Evolutionary conservation across 1,139 yeast genomes (phyloP).

Genomic region (Arxiozyma slooffiae): DNA sequence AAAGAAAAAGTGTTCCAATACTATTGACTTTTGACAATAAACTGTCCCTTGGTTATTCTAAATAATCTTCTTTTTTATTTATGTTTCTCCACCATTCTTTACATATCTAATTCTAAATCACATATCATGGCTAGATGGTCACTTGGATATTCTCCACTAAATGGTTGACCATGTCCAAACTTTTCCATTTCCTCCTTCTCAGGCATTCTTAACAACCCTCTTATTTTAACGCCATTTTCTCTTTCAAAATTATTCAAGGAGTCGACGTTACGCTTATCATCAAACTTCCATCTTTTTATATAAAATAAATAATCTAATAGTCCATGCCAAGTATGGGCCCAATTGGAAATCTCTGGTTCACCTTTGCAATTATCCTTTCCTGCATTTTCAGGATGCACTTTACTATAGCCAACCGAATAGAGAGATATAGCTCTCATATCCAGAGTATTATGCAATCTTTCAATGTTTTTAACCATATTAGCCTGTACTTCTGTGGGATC

Average conservation of each 20-base stretch:
- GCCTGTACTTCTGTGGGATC: conserved; percentile 42
- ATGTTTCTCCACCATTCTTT: not conserved
- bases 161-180: conserved; percentile 61
- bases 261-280: conserved; percentile 35
- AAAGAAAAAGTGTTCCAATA: not conserved
- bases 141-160: conserved; percentile 74
- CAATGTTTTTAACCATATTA: conserved; percentile 39
- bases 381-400: conserved; percentile 62
- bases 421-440: conserved; percentile 57
- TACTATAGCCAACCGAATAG: conserved; percentile 58
- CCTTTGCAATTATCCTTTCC: conserved; percentile 53
- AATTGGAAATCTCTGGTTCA: conserved; percentile 80
- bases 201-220: conserved; percentile 57
- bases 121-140: conserved; percentile 70
- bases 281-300: conserved; percentile 42
- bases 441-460: conserved; percentile 45
- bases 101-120: conserved; percentile 16
- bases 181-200: conserved; percentile 59
- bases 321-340: conserved; percentile 91
- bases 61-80: not conserved
- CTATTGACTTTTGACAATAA: too few relatives aligned
- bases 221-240: conserved; percentile 38
- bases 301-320: conserved; percentile 71
- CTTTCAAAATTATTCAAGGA: conserved; percentile 33
- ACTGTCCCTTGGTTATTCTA: not conserved